phyloP scores from a whole-genome alignment of 306 rosid species.

The Astragalus glycyphyllos region DNA sequence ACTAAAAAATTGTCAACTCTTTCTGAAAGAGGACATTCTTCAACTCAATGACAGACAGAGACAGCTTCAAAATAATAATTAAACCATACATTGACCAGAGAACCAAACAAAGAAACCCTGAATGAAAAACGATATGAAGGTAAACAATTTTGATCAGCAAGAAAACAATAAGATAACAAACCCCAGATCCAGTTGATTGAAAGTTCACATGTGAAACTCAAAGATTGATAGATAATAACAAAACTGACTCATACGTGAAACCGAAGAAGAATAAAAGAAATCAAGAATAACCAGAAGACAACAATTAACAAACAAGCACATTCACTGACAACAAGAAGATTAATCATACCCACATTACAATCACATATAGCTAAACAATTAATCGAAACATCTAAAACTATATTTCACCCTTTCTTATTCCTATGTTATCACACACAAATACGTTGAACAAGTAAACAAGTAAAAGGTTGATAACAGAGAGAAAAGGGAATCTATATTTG shows the following conservation, averaged over 20 bases:
- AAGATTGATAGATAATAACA: conserved; percentile 19
- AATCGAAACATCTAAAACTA: conserved; percentile 39
- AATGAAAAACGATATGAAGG: not conserved
- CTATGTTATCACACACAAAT: conserved; percentile 34
- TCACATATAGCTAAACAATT: conserved; percentile 29
- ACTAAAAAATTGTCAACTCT: too few relatives aligned
- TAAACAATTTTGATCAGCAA: conserved; percentile 32
- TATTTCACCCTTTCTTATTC: conserved; percentile 35
- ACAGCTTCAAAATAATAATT: too few relatives aligned
- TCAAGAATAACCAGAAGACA: conserved; percentile 27
- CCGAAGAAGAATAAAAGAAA: conserved; percentile 39
- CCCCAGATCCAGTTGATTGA: conserved; percentile 54
- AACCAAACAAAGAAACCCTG: not conserved
- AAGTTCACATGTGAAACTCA: conserved; percentile 28
- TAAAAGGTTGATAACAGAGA: conserved; percentile 29
- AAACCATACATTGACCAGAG: conserved; percentile 27
- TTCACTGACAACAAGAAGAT: conserved; percentile 36
- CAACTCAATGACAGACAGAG: too few relatives aligned
- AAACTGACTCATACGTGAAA: conserved; percentile 26
- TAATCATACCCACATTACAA: conserved; percentile 41
- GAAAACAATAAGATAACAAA: conserved; percentile 32
- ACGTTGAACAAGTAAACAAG: conserved; percentile 16
- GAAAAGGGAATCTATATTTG: conserved; percentile 2
- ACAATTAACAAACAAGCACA: conserved; percentile 34
- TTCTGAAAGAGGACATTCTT: too few relatives aligned